A percentile compares a stretch with the other conserved stretches of the same genome.
These are phyloP conservation scores for Cicer bijugum DNA, from an alignment of 306 rosid species.

Conservation along the genomic window DNA sequence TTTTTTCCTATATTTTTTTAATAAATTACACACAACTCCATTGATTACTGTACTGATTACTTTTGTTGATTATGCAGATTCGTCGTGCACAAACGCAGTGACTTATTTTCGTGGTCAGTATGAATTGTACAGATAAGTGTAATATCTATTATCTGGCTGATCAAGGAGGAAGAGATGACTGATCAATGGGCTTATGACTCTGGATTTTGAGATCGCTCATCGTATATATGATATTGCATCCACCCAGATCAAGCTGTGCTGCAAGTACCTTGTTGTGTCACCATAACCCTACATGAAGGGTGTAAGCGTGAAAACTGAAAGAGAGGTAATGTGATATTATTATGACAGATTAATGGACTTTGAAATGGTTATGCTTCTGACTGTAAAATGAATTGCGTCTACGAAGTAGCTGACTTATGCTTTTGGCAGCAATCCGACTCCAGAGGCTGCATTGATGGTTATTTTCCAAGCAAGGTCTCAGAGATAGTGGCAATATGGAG, in stretches of 20 bases:
- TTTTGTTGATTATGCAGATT: neutral
- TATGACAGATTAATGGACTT: no score
- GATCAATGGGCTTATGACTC: constrained; percentile 12
- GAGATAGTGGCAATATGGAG: constrained; percentile 98
- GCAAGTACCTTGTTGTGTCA: no score
- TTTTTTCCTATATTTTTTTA: neutral
- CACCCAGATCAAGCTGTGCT: no score
- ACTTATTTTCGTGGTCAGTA: constrained; percentile 61
- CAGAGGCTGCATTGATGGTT: constrained; percentile 46
- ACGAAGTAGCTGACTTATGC: no score
- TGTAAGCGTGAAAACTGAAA: no score
- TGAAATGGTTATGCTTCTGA: no score
- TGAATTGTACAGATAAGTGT: constrained; percentile 72
- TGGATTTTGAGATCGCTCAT: neutral
- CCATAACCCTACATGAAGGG: no score
- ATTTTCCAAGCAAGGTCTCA: constrained; percentile 97
- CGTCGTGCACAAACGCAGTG: neutral
- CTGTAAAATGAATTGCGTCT: no score
- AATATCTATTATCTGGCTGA: constrained; percentile 43
- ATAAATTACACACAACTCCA: constrained; percentile 5
- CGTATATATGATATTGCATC: no score
- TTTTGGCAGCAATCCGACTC: no score
- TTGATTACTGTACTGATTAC: constrained; percentile 2
- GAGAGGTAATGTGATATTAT: no score
- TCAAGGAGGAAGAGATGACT: neutral